phyloP scores from a whole-genome alignment of 257 asterid genomes.

The Solanum microdontum region DNA sequence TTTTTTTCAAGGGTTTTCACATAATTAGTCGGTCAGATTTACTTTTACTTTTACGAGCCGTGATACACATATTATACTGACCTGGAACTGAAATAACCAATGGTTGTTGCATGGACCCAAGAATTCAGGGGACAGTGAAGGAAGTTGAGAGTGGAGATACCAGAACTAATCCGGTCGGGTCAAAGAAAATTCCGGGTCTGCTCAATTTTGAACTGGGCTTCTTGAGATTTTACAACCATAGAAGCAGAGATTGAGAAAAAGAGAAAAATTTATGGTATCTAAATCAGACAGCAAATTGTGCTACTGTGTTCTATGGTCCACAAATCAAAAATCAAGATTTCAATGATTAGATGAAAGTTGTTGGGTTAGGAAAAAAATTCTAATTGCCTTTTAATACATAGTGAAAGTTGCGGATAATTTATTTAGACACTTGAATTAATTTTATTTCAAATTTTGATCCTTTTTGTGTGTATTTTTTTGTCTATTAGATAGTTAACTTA shows the following conservation, averaged over 20 bases:
- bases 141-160: neutral
- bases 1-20: neutral
- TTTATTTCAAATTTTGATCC: no score
- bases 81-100: constrained; percentile 41
- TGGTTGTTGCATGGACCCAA: constrained; percentile 29
- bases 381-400: no score
- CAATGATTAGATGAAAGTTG: neutral
- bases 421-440: no score
- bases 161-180: neutral
- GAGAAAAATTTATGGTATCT: neutral
- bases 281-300: neutral
- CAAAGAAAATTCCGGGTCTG: neutral
- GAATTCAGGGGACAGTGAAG: neutral
- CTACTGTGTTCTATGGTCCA: neutral
- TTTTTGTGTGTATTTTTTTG: no score
- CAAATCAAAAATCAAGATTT: neutral
- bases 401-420: neutral
- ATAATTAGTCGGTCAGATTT: neutral
- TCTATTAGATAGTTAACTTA: no score
- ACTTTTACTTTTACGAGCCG: neutral
- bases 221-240: neutral
- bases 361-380: no score
- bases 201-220: neutral
- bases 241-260: neutral
- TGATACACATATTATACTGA: neutral